phyloP scores from a whole-genome alignment of 2,329 filamentous ascomycete genomes.

The Hymenoscyphus albidus region DNA sequence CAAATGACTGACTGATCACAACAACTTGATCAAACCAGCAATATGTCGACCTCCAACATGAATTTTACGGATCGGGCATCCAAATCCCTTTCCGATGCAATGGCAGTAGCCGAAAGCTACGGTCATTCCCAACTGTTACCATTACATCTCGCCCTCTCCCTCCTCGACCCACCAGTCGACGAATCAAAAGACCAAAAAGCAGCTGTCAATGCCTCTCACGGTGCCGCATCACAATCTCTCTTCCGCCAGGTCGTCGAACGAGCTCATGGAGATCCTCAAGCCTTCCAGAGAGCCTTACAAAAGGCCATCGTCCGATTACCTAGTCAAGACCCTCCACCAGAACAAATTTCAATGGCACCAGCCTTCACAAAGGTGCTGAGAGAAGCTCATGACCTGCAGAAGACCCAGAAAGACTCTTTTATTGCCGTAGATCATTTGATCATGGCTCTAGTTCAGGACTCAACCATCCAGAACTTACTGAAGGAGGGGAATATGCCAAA shows the following conservation, averaged over 20 bases:
- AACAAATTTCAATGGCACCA: constrained; percentile 78
- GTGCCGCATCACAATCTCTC: constrained; percentile 62
- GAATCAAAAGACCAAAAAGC: constrained; percentile 76
- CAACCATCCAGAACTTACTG: constrained; percentile 66
- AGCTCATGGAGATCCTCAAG: constrained; percentile 87
- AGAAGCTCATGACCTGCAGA: constrained; percentile 83
- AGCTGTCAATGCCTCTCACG: constrained; percentile 60
- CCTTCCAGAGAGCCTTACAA: constrained; percentile 85
- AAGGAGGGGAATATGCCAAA: constrained; percentile 90
- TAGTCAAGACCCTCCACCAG: constrained; percentile 91
- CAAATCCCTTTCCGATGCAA: constrained; percentile 84
- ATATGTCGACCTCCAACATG: constrained; percentile 68
- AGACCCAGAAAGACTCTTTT: constrained; percentile 95
- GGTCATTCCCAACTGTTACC: constrained; percentile 87
- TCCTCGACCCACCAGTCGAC: constrained; percentile 72
- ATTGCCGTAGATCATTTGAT: constrained; percentile 96
- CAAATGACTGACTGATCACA: constrained; percentile 27
- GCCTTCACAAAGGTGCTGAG: constrained; percentile 78
- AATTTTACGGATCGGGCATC: constrained; percentile 93
- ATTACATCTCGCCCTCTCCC: constrained; percentile 79
- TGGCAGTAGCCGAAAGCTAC: constrained; percentile 83
- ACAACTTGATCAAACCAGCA: constrained; percentile 34
- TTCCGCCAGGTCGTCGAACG: constrained; percentile 93
- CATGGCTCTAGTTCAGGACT: constrained; percentile 75
- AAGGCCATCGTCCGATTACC: constrained; percentile 86